Evolutionary conservation across 208 protist species (phyloP).

Genomic region (Acanthamoeba triangularis): DNA sequence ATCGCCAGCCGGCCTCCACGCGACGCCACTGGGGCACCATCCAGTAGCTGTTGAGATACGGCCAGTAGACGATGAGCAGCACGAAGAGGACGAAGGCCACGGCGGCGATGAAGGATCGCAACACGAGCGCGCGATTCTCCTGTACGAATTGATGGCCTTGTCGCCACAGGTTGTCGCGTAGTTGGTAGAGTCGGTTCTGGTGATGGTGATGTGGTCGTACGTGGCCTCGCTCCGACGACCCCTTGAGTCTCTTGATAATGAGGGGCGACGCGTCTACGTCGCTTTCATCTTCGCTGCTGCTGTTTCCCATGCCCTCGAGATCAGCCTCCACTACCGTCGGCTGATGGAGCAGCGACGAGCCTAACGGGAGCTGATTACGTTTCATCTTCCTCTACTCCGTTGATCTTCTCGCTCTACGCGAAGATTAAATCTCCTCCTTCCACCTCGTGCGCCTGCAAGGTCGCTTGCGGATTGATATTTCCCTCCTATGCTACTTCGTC

Average conservation of each 20-base stretch:
- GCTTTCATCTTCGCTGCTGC: conserved; percentile 18
- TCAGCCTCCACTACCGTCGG: background rate
- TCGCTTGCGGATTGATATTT: too few species aligned
- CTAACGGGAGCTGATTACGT: background rate
- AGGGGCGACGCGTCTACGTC: background rate
- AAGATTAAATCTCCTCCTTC: too few species aligned
- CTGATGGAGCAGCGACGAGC: background rate
- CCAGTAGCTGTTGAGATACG: conserved; percentile 15
- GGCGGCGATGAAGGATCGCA: background rate
- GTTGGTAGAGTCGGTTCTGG: background rate
- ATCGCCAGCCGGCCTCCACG: background rate
- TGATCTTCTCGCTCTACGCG: too few species aligned
- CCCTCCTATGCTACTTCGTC: too few species aligned
- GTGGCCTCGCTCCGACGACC: background rate
- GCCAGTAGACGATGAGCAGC: conserved; percentile 10
- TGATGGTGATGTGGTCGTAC: background rate
- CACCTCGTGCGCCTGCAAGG: too few species aligned
- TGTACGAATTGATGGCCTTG: background rate
- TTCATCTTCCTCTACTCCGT: background rate
- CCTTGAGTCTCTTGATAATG: background rate
- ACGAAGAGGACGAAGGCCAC: background rate
- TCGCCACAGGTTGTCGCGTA: background rate
- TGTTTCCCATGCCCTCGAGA: background rate
- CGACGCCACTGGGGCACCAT: conserved; percentile 18
- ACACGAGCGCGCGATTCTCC: background rate